phyloP scores from a whole-genome alignment of 768 basidiomycete genomes.

The Tulasnella sp. region DNA sequence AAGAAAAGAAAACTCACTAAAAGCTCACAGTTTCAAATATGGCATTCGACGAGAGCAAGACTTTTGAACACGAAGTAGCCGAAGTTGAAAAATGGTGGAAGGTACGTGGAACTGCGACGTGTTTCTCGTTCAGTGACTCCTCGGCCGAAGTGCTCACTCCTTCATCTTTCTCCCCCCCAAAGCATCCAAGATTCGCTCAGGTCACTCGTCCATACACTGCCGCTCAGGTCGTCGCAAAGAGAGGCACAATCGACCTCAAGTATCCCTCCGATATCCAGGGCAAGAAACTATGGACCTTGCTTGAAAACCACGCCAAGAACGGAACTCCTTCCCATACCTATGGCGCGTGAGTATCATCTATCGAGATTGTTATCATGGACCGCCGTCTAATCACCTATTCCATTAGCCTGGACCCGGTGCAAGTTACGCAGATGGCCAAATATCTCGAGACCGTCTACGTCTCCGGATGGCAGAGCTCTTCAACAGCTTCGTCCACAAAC shows the following conservation, averaged over 20 bases:
- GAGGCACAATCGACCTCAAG: conserved; percentile 74
- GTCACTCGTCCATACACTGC: conserved; percentile 91
- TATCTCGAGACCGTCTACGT: conserved; percentile 98
- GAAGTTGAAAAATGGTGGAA: conserved; percentile 89
- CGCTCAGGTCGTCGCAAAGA: conserved; percentile 85
- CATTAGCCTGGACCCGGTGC: conserved; percentile 89
- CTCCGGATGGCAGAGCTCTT: conserved; percentile 60
- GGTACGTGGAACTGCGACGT: conserved; percentile 38
- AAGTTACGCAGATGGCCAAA: conserved; percentile 95
- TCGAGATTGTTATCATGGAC: not conserved
- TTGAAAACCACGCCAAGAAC: conserved; percentile 66
- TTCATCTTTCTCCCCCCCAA: conserved; percentile 8
- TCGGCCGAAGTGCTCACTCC: not conserved
- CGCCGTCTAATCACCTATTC: not conserved
- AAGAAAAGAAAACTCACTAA: no score
- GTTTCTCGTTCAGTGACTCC: not conserved
- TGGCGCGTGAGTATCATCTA: conserved; percentile 74
- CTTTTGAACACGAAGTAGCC: conserved; percentile 74
- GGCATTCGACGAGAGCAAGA: conserved; percentile 36
- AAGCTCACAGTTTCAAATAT: conserved; percentile 2
- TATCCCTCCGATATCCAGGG: conserved; percentile 81
- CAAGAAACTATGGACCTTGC: conserved; percentile 75
- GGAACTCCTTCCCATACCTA: conserved; percentile 91
- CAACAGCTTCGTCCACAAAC: conserved; percentile 86
- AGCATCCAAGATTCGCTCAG: conserved; percentile 81